Evolutionary conservation across 164 flowering plant genomes (phyloP).

Genomic region (Aristolochia contorta): DNA sequence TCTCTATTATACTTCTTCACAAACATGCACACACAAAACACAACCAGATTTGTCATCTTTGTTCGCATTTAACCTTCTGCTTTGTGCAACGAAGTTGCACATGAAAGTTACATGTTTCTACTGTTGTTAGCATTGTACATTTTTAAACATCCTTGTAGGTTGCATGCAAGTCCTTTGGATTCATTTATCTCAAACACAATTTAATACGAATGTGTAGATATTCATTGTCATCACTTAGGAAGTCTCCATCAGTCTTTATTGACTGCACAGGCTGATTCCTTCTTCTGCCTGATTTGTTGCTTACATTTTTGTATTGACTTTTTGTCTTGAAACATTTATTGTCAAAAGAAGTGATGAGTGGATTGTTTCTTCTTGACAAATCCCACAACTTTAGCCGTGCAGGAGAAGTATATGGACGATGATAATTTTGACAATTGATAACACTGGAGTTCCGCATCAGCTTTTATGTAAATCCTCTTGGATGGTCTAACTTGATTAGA

Average conservation of each 20-base stretch:
- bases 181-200: too few relatives aligned
- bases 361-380: slow-evolving; percentile 43
- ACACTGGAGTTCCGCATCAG: too few relatives aligned
- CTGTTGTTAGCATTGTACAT: too few relatives aligned
- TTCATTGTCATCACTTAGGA: too few relatives aligned
- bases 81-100: too few relatives aligned
- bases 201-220: too few relatives aligned
- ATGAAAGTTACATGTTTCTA: too few relatives aligned
- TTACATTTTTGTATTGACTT: not conserved
- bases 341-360: not conserved
- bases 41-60: not conserved
- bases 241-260: too few relatives aligned
- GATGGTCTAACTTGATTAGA: too few relatives aligned
- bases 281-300: not conserved
- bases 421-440: slow-evolving; percentile 12
- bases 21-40: slow-evolving; percentile 1
- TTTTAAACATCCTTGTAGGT: too few relatives aligned
- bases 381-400: slow-evolving; percentile 80
- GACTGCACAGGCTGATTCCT: not conserved
- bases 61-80: not conserved
- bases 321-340: not conserved
- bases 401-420: slow-evolving; percentile 95
- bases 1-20: not conserved
- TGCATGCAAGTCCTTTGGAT: too few relatives aligned
- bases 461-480: too few relatives aligned